These are phyloP conservation scores for Capsicum chinense DNA, from an alignment of 257 asterid species.

Conservation along the genomic window DNA sequence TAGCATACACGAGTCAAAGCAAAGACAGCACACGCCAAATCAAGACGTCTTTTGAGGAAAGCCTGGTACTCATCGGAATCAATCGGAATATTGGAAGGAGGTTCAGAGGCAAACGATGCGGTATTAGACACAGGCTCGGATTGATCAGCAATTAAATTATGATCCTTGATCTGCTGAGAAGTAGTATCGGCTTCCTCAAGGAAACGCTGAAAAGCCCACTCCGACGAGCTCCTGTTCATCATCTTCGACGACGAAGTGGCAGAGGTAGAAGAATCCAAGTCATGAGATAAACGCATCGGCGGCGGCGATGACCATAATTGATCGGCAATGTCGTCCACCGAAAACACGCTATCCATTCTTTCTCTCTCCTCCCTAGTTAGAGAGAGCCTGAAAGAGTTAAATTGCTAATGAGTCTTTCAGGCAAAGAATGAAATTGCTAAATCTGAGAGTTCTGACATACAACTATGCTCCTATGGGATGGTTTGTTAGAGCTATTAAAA, in stretches of 20 bases:
- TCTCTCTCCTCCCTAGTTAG: not conserved
- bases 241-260: slow-evolving; percentile 43
- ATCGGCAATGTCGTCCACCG: slow-evolving; percentile 73
- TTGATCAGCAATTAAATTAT: not conserved
- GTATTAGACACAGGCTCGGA: not conserved
- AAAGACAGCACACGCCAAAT: slow-evolving; percentile 93
- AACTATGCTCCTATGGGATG: not conserved
- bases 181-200: slow-evolving; percentile 53
- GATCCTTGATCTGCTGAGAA: slow-evolving; percentile 37
- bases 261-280: slow-evolving; percentile 45
- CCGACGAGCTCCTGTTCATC: slow-evolving; percentile 86
- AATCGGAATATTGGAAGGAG: slow-evolving; percentile 45
- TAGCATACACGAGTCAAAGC: slow-evolving; percentile 72
- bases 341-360: slow-evolving; percentile 72
- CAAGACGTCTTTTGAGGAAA: slow-evolving; percentile 72
- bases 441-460: not conserved
- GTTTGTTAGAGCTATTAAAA: too few species aligned
- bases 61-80: slow-evolving; percentile 75
- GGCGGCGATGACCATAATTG: slow-evolving; percentile 68
- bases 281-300: slow-evolving; percentile 41
- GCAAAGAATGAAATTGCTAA: not conserved
- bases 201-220: slow-evolving; percentile 85
- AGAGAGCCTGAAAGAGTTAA: not conserved
- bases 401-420: not conserved
- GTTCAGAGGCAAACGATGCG: slow-evolving; percentile 29